phyloP scores from a whole-genome alignment of 345 rosid species.

The Eucalyptus shirleyi region DNA sequence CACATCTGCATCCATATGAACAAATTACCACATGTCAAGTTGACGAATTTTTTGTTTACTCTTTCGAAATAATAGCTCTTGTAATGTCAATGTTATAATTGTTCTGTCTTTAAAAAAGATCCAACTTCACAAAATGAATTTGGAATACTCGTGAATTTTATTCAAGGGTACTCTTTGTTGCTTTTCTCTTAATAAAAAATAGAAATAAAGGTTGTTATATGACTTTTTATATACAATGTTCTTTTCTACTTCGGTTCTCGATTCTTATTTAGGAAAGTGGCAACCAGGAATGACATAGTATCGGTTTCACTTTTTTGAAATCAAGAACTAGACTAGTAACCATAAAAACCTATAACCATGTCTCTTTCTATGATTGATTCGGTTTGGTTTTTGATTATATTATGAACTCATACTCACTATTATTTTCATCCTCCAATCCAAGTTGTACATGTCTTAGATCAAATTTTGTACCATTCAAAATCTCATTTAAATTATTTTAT shows the following conservation, averaged over 20 bases:
- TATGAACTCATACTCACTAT: background rate
- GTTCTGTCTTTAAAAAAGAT: background rate
- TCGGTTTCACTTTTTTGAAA: background rate
- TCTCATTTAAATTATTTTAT: background rate
- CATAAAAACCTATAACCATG: too few relatives aligned
- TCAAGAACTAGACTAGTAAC: background rate
- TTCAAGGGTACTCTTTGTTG: background rate
- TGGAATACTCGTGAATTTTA: too few relatives aligned
- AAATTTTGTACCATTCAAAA: background rate
- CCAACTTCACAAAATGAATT: background rate
- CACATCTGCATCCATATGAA: background rate
- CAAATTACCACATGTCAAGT: background rate
- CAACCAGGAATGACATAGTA: accelerated
- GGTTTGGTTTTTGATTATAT: accelerated
- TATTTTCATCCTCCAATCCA: background rate
- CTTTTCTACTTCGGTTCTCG: too few relatives aligned
- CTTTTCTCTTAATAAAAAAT: background rate
- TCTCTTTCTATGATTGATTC: too few relatives aligned
- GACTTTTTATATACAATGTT: background rate
- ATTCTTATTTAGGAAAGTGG: background rate
- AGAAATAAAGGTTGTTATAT: background rate
- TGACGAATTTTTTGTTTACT: background rate
- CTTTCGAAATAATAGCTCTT: background rate
- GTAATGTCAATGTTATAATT: background rate
- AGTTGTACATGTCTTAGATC: background rate